Conservation (phyloP, 495 filamentous ascomycete genomes). For the Aspergillus heteromorphus region DNA sequence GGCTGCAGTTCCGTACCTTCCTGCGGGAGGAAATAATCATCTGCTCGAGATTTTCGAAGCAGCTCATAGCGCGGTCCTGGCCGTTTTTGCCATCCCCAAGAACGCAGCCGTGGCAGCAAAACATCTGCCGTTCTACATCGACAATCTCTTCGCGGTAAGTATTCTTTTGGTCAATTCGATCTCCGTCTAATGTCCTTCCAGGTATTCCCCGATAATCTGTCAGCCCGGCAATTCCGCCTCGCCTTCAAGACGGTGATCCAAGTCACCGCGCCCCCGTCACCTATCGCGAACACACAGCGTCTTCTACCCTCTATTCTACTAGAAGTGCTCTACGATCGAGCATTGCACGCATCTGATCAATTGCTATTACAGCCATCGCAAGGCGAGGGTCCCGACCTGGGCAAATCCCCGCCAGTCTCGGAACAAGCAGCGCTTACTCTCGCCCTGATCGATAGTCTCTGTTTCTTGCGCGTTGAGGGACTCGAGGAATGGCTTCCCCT, state of each 20-base stretch:
- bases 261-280: conserved; percentile 77
- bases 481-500: conserved; percentile 76
- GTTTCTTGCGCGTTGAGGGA: conserved; percentile 61
- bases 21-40: conserved; percentile 53
- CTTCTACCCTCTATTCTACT: conserved; percentile 72
- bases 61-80: conserved; percentile 80
- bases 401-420: conserved; percentile 48
- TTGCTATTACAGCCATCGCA: conserved; percentile 35
- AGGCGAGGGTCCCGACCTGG: conserved; percentile 25
- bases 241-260: conserved; percentile 87
- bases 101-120: conserved; percentile 65
- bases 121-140: conserved; percentile 81
- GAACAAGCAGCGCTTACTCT: conserved; percentile 77
- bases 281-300: conserved; percentile 63
- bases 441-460: conserved; percentile 76
- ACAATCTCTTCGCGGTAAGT: conserved; percentile 68
- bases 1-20: conserved; percentile 72
- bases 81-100: conserved; percentile 73
- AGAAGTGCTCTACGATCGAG: conserved; percentile 71
- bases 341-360: conserved; percentile 48
- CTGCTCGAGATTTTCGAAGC: conserved; percentile 83
- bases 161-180: not conserved
- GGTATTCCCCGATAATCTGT: conserved; percentile 78
- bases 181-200: conserved; percentile 17
- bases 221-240: conserved; percentile 83